Base-by-base conservation (phyloP, 495 filamentous ascomycete species). In the Podospora pseudopauciseta region DNA sequence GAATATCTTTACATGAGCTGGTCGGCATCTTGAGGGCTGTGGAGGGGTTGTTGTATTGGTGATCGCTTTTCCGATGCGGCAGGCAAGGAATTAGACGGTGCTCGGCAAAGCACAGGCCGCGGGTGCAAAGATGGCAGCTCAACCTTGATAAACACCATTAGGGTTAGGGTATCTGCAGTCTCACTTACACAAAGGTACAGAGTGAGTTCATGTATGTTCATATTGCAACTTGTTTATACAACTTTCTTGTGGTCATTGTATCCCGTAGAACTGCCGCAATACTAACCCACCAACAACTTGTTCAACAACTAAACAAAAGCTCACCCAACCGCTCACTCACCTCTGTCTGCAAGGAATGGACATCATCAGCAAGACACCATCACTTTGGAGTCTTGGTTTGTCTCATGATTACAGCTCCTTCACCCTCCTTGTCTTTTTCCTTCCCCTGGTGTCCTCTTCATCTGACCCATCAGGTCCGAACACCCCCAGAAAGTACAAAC, bases 1-100 rank as follows among this genome's bases (percentile, higher is more conserved):
- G 87, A 76, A 99, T 93, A 76, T 97, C 94, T 85, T 92, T 91
- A 84, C 95, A 99, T 67, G 94, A 97, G 77, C 90, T 91, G 28
- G 95, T 49, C 15, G 39, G 39, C 39, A 49, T 49, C 39, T 49
- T 49, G 39, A 49, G 39, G 39, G 7, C 39, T 49, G 39, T 49
- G 39, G 39, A 49, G 39, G 39, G 39, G 39, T 16, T 49, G 39
- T 49, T 6, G 39, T 49, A 49, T 0, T 13, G 2, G 1, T 49
- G 39, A 49, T 49, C 2, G 39, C 39, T 49, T 13, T 49, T 11
- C 9, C 2, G 39, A 49, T 49, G 39, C 39, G 39, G 39, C 39
- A 49, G 39, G 39, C 39, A 49, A 49, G 39, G 39, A 16, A 49
- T 49, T 49, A 16, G 39, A 49, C 6, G 2, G 39, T 23, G 23